Evolutionary conservation across 768 basidiomycete species (phyloP), one percentile per base, ranked within the genome.

Genomic region (Kwoniella pini): DNA sequence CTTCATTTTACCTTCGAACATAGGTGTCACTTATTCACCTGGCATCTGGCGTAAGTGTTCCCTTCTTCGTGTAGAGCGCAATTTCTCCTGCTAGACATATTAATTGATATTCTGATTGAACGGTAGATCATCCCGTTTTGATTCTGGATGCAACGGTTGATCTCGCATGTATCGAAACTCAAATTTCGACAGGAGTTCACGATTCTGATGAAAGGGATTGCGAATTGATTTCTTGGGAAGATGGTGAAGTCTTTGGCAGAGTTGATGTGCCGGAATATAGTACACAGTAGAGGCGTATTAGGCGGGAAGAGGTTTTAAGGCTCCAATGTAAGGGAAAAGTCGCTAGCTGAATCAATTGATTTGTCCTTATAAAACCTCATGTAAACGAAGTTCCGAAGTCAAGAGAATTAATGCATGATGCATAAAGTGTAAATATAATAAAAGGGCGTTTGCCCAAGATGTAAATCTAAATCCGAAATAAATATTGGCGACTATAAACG

Each of bases 21-120:
- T 96, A 72, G 96, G 93, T 0, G 84, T 98, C 52, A 84, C 88
- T 33, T 99, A 99, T 76, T 80, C 87, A 59, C 84, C 84, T 2
- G 90, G 85, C 2, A 80, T 91, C 49, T 97, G 96, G 94, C 95
- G 92, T 95, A 67, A 83, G 92, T 87, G n/a, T n/a, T n/a, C n/a
- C n/a, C n/a, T n/a, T n/a, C n/a, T n/a, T n/a, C 27, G 24, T 13
- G 21, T 33, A 31, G 7, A 44, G 43, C 9, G 19, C 19, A 22
- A 36, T 11, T 13, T 22, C 21, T 9, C n/a, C 19, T 31, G 22
- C 36, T 28, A 39, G 24, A 13, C 24, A 4, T 19, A 22, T 12
- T 33, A 3, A 30, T 22, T 38, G 5, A 15, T 21, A 11, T 1
- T 3, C 10, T 46, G 22, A 12, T 46, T 12, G n/a, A 30, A 17